These are phyloP conservation scores for Neurospora sp. DNA, from an alignment of 495 filamentous ascomycete genomes.

Conservation along the genomic window DNA sequence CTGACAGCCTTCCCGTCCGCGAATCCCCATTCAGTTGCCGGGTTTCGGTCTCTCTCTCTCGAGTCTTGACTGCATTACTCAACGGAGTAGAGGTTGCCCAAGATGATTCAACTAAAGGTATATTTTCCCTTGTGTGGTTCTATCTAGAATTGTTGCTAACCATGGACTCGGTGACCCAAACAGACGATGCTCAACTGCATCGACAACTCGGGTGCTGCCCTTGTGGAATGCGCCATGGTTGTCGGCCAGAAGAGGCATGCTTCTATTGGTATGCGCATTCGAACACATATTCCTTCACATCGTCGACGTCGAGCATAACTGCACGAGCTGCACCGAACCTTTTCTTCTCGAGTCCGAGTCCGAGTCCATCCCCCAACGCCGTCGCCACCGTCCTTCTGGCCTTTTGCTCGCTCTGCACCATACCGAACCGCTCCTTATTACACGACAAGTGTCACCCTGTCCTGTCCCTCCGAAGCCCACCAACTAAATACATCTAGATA, in stretches of 20 bases:
- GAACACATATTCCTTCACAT: not conserved
- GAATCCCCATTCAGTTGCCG: not conserved
- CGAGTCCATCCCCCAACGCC: no score
- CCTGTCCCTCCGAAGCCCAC: no score
- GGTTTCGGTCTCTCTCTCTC: not conserved
- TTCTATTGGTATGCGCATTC: constrained; percentile 62
- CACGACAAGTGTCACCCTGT: no score
- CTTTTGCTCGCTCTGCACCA: no score
- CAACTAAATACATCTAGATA: no score
- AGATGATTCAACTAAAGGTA: constrained; percentile 97
- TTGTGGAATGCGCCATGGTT: constrained; percentile 93
- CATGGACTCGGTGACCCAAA: not conserved
- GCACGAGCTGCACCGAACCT: not conserved
- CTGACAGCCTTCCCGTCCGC: not conserved
- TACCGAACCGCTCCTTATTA: no score
- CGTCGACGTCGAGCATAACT: not conserved
- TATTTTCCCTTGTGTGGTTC: no score
- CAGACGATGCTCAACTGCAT: constrained; percentile 99
- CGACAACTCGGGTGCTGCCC: constrained; percentile 97
- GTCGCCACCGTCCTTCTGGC: no score
- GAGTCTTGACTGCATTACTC: not conserved
- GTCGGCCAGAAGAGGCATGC: constrained; percentile 83
- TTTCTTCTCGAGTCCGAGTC: no score
- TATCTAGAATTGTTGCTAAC: constrained; percentile 3
- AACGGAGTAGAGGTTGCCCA: constrained; percentile 24